Percentiles rank a stretch among this genome's conserved stretches.
Evolutionary conservation across 352 stramenopile species (phyloP).

Genomic region (Phytophthora boehmeriae): DNA sequence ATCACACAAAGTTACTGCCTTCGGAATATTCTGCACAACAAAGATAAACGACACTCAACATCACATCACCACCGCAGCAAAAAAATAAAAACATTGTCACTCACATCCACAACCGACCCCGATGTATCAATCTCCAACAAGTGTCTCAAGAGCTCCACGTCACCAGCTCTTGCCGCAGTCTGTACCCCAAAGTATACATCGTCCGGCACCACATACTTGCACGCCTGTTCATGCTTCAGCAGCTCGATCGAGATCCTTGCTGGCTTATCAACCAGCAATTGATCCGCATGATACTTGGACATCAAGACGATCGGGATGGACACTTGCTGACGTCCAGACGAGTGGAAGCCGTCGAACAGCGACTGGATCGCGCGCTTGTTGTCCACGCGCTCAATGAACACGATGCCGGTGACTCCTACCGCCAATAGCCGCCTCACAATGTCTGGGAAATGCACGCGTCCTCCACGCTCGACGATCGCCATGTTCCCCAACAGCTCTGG

Average conservation of each 20-base stretch:
- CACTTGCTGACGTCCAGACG: conserved; percentile 74
- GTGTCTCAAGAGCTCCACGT: conserved; percentile 76
- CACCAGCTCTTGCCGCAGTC: conserved; percentile 70
- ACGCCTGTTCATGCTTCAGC: conserved; percentile 70
- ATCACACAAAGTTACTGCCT: conserved; percentile 81
- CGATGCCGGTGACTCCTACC: conserved; percentile 65
- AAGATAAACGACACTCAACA: conserved; percentile 13
- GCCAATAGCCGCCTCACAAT: conserved; percentile 78
- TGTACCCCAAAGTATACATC: conserved; percentile 79
- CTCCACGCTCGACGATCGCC: conserved; percentile 77
- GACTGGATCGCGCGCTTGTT: conserved; percentile 66
- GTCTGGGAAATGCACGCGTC: conserved; percentile 84
- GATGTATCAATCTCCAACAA: conserved; percentile 73
- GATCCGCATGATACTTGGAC: conserved; percentile 79
- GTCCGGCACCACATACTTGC: conserved; percentile 67
- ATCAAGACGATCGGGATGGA: conserved; percentile 81
- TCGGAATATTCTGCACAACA: conserved; percentile 61
- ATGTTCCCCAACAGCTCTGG: conserved; percentile 64
- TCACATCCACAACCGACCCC: conserved; percentile 63
- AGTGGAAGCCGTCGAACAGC: conserved; percentile 89
- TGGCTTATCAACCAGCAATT: conserved; percentile 62
- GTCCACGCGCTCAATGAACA: conserved; percentile 76
- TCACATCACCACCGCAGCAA: conserved; percentile 9
- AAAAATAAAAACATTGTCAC: conserved; percentile 6
- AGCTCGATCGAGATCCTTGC: conserved; percentile 68